Evolutionary conservation across 768 basidiomycete species (phyloP), one percentile per base, ranked within the genome.

Genomic region (Mrakia blollopis): DNA sequence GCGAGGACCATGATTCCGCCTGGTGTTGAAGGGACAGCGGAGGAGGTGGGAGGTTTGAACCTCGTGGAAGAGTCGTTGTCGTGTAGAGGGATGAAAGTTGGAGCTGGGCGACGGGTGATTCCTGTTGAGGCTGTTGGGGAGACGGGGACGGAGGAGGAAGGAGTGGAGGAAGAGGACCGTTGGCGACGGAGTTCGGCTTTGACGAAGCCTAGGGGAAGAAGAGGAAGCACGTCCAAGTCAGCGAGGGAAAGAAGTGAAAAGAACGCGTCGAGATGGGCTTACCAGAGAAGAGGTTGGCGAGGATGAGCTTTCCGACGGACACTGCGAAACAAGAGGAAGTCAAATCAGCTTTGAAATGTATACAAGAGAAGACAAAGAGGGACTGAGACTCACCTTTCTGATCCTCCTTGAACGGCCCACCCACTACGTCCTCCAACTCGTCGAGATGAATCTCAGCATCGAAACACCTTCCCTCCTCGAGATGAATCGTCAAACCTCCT

Each of bases 391-490:
- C 80, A 94, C 96, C 81, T 83, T 94, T 89, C 23, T 89, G 86
- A 80, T 98, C 96, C 74, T 94, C 93, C 65, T 86, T 88, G 79
- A 89, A 89, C 73, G 90, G 88, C 37, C 86, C 83, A 0, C 84
- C 85, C 81, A 89, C 90, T 28, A 30, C 41, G 25, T 65, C 72
- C 14, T 65, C 52, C 93, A 57, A 88, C 82, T 98, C 94, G 81
- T 98, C 95, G 18, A 92, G 91, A 82, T 95, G 98, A 2, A 96
- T 89, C 84, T 99, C 97, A 9, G 92, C 92, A 74, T 98, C 95
- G 82, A 98, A 98, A 77, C 90, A 93, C 67, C 89, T 67, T 0
- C 80, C 87, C 80, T 97, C 94, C 65, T 88, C 91, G 63, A 99
- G 80, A 83, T 97, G 93, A 5, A 98, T 88, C 2, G 91, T 90